Evolutionary conservation across 495 filamentous ascomycete species (phyloP).

Genomic region (Neurospora africana): DNA sequence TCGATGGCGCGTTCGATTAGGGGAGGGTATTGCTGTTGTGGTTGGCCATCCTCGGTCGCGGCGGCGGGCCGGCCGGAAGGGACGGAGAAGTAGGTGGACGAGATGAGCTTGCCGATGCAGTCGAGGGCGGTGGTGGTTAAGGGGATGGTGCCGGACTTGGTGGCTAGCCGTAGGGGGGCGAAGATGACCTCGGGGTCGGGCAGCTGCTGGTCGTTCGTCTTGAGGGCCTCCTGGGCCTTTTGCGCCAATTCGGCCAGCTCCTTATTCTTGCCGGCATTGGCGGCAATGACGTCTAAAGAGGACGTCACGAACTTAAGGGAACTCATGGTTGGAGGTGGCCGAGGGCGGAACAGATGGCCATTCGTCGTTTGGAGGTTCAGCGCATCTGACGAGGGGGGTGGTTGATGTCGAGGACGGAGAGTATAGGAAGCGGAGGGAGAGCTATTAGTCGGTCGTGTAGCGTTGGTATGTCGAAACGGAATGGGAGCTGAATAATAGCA

Average conservation of each 20-base stretch:
- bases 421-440: not conserved
- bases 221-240: conserved; percentile 73
- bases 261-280: conserved; percentile 73
- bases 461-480: not conserved
- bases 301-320: conserved; percentile 92
- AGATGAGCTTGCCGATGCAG: conserved; percentile 97
- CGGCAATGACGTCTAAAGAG: conserved; percentile 79
- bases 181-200: conserved; percentile 87
- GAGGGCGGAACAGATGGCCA: conserved; percentile 28
- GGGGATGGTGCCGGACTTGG: conserved; percentile 69
- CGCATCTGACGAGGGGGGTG: conserved; percentile 11
- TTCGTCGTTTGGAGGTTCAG: conserved; percentile 20
- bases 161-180: conserved; percentile 77
- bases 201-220: conserved; percentile 54
- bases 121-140: conserved; percentile 86
- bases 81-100: conserved; percentile 92
- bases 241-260: conserved; percentile 69
- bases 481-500: not conserved
- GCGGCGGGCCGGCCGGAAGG: conserved; percentile 35
- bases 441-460: not conserved
- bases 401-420: not conserved
- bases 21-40: conserved; percentile 26
- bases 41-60: conserved; percentile 35
- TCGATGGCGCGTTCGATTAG: conserved; percentile 97
- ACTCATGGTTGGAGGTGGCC: conserved; percentile 52